Evolutionary conservation across 2,329 filamentous ascomycete species (phyloP).

Genomic region (Tolypocladium tundrense): DNA sequence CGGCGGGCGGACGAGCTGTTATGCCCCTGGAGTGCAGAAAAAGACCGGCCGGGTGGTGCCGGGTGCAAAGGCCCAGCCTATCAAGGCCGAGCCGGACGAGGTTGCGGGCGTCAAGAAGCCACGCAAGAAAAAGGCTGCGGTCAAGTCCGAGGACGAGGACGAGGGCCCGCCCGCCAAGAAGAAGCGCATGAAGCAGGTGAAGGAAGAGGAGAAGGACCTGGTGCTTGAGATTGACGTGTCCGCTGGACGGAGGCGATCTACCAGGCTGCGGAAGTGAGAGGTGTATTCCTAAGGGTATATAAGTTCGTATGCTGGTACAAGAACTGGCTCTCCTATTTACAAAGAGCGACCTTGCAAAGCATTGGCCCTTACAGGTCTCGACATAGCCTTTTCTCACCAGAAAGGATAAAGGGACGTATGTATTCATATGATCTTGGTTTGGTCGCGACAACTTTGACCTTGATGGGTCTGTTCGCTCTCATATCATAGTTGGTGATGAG

Average conservation of each 20-base stretch:
- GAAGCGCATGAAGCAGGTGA: constrained; percentile 10
- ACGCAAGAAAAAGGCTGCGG: constrained; percentile 12
- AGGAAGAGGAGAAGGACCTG: constrained; percentile 11
- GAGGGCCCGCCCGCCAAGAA: constrained; percentile 15
- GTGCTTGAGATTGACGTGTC: constrained; percentile 1
- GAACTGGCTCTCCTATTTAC: neutral
- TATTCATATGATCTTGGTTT: neutral
- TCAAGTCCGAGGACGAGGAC: constrained; percentile 12
- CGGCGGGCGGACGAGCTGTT: constrained; percentile 82
- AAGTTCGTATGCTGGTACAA: neutral
- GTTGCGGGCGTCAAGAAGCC: constrained; percentile 9
- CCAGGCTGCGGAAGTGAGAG: constrained; percentile 13
- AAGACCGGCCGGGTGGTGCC: constrained; percentile 45
- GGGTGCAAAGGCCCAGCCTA: constrained; percentile 32
- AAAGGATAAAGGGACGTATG: no score
- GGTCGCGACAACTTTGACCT: neutral
- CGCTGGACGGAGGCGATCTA: constrained; percentile 16
- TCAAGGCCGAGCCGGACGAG: constrained; percentile 15
- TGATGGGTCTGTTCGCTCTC: neutral
- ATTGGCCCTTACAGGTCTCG: neutral
- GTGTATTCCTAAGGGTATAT: neutral
- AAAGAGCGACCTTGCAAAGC: neutral
- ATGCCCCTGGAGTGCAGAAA: constrained; percentile 78
- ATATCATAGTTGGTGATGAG: neutral
- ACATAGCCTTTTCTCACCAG: no score